Base-by-base conservation (phyloP, 2,329 filamentous ascomycete species). In the Colletotrichum sp. region DNA sequence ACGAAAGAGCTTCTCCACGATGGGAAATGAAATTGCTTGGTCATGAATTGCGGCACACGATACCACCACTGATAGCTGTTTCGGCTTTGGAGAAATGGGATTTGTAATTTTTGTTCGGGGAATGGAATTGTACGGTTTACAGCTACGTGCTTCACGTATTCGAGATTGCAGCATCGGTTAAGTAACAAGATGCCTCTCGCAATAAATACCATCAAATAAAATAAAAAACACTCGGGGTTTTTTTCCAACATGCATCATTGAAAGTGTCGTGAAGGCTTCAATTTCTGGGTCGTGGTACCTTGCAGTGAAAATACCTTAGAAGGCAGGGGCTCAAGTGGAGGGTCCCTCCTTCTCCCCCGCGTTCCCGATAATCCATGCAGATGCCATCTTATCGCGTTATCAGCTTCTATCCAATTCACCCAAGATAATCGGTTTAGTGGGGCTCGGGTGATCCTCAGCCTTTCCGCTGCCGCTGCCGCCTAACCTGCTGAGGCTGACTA, bases 1-100 rank as follows among this genome's bases (percentile, higher is more conserved):
- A 86, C 83, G 87, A 89, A 89, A 88, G 85, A 82, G 84, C 84
- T 86, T 87, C 84, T 85, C 84, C 84, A 86, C 84, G 83, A 72
- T 48, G 74, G 76, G 68, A 78, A 39, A 69, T 66, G 77, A 78
- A 67, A 74, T 72, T 63, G 77, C 68, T 78, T 78, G 70, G 76
- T 78, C 74, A 78, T 30, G 76, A 75, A 52, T 71, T 55, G 68
- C 69, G 71, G 69, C 57, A 73, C 52, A 75, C 30, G 72, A 71
- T 68, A 71, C 60, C 59, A 71, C 60, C 59, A 65, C 52, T 66
- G 59, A 52, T 61, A 39, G 36, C 65, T 60, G 57, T 61, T 52
- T 43, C 18, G 59, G 69, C 63, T 34, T 26, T 32, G 59, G 63
- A 63, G 57, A 66, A 52, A 13, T 7, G 55, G 39, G 21, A 48